Evolutionary conservation across 768 basidiomycete genomes (phyloP).

Genomic region (Royoungia palumana): DNA sequence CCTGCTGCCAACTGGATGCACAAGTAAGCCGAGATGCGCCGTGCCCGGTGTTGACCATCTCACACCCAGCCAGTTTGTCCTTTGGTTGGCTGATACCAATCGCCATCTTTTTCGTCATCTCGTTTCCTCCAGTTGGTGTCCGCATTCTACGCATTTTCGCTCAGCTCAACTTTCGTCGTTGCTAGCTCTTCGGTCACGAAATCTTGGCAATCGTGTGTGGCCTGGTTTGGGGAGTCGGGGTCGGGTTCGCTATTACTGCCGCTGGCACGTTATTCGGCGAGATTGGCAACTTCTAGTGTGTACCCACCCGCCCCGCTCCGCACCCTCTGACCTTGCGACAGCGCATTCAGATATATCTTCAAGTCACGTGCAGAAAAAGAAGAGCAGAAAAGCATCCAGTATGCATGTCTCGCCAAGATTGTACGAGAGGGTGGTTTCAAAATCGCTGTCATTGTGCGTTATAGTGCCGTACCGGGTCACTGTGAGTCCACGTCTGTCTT

Average conservation of each 20-base stretch:
- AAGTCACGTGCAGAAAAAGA: conserved; percentile 70
- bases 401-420: conserved; percentile 60
- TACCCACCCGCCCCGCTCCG: conserved; percentile 5
- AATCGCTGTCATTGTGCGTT: conserved; percentile 71
- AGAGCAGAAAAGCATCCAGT: conserved; percentile 54
- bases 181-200: conserved; percentile 86
- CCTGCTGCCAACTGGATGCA: conserved; percentile 48
- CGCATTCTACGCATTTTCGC: not conserved
- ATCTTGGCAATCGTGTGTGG: conserved; percentile 87
- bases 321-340: conserved; percentile 28
- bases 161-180: conserved; percentile 4
- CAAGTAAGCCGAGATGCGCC: conserved; percentile 23
- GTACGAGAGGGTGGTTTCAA: conserved; percentile 88
- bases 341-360: conserved; percentile 84
- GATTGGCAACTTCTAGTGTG: conserved; percentile 84
- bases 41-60: not conserved
- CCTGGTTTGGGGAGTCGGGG: conserved; percentile 85
- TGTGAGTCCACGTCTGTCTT: conserved; percentile 50
- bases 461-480: conserved; percentile 84
- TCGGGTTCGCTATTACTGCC: conserved; percentile 82
- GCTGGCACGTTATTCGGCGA: conserved; percentile 85
- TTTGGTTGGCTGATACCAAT: conserved; percentile 79
- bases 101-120: conserved; percentile 75
- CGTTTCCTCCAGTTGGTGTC: conserved; percentile 70
- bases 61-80: conserved; percentile 37